Conservation (phyloP, 257 asterid genomes). For the Solanum bulbocastanum region DNA sequence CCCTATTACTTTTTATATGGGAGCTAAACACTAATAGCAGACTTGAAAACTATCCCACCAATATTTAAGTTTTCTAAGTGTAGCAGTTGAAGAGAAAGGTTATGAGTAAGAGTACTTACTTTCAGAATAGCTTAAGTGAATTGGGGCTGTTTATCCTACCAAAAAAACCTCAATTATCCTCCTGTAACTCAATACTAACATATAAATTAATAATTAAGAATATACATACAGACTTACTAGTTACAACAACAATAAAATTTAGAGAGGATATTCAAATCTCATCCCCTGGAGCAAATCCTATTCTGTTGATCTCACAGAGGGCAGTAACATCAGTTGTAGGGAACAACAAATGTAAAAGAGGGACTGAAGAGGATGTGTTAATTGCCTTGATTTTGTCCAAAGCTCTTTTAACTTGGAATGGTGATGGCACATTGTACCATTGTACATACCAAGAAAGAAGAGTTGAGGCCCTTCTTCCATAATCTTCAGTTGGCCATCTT, state of each 20-base stretch:
- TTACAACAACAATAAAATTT: not conserved
- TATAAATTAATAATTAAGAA: not conserved
- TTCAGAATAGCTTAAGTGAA: not conserved
- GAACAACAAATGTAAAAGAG: slow-evolving; percentile 62
- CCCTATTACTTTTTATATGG: not conserved
- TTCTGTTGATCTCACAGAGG: slow-evolving; percentile 28
- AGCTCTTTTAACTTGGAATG: slow-evolving; percentile 38
- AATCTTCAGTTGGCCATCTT: slow-evolving; percentile 47
- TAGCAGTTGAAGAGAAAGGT: not conserved
- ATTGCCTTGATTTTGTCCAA: slow-evolving; percentile 33
- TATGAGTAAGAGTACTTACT: not conserved
- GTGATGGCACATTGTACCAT: slow-evolving; percentile 67
- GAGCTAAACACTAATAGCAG: not conserved
- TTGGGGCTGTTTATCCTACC: not conserved
- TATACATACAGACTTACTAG: not conserved
- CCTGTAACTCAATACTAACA: not conserved
- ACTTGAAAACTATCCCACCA: not conserved
- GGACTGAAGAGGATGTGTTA: slow-evolving; percentile 29
- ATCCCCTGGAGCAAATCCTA: not conserved
- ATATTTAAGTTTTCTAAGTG: not conserved
- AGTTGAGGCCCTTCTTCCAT: slow-evolving; percentile 20
- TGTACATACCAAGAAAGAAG: slow-evolving; percentile 77
- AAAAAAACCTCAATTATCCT: not conserved
- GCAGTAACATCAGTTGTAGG: slow-evolving; percentile 66
- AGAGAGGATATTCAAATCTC: not conserved